Conservation (phyloP, 768 basidiomycete genomes). For the Plicaturopsis crispa region DNA sequence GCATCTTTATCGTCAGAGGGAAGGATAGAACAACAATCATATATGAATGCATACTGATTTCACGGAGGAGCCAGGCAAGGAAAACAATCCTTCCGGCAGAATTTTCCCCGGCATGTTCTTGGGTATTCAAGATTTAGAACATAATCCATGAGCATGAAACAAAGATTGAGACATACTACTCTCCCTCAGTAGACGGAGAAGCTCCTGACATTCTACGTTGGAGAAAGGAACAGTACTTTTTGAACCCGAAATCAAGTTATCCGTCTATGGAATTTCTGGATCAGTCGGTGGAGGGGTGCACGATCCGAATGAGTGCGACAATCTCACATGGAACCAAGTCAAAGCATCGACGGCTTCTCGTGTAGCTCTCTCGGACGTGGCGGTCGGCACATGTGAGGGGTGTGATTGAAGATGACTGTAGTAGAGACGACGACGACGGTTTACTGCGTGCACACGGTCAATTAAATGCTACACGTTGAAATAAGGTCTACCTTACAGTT, state of each 20-base stretch:
- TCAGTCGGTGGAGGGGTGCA: neutral
- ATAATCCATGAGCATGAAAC: neutral
- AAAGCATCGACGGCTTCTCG: conserved; percentile 41
- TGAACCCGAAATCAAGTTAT: conserved; percentile 39
- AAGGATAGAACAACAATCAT: neutral
- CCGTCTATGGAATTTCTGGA: conserved; percentile 25
- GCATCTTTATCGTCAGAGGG: neutral
- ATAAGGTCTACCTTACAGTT: no score
- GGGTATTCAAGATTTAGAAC: neutral
- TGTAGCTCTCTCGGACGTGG: conserved; percentile 31
- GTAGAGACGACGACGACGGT: conserved; percentile 38
- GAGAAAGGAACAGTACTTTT: conserved; percentile 44
- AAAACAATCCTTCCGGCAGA: conserved; percentile 37
- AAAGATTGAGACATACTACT: conserved; percentile 7
- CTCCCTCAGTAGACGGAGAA: conserved; percentile 30
- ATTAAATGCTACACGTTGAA: no score
- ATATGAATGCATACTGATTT: conserved; percentile 26
- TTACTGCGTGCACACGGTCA: conserved; percentile 20
- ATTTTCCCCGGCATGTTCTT: conserved; percentile 24
- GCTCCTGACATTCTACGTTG: conserved; percentile 44
- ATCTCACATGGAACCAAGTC: conserved; percentile 39
- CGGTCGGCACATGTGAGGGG: conserved; percentile 35
- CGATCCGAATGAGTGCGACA: neutral
- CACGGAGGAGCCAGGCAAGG: conserved; percentile 42
- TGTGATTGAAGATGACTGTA: conserved; percentile 47